Conservation (phyloP, 148 eudicot species). For the Persicaria tinctoria region DNA sequence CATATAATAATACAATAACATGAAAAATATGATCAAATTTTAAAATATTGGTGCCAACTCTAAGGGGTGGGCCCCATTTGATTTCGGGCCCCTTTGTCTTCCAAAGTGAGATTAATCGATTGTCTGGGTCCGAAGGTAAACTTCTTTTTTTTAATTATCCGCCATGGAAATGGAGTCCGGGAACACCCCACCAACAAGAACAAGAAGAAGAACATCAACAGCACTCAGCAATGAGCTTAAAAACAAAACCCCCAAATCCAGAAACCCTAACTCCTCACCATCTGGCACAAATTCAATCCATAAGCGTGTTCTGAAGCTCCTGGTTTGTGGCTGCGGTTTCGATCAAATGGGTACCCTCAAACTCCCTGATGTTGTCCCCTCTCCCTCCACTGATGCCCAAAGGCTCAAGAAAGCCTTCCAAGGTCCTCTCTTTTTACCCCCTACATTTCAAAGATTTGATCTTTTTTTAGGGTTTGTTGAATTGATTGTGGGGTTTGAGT, state of each 20-base stretch:
- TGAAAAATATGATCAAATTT: background rate
- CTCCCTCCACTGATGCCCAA: slow-evolving; percentile 49
- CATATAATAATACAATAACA: background rate
- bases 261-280: background rate
- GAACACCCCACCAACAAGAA: background rate
- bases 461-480: background rate
- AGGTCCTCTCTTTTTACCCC: slow-evolving; percentile 23
- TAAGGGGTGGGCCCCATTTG: background rate
- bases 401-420: slow-evolving; percentile 45
- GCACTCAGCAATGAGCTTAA: slow-evolving; percentile 2
- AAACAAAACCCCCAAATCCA: background rate
- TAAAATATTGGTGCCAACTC: background rate
- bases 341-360: slow-evolving; percentile 31
- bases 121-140: background rate
- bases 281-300: slow-evolving; percentile 3
- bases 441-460: background rate
- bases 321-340: slow-evolving; percentile 6
- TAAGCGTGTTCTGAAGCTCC: slow-evolving; percentile 1
- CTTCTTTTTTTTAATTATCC: background rate
- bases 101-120: background rate
- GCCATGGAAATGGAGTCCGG: background rate
- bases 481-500: slow-evolving; percentile 7
- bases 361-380: slow-evolving; percentile 50
- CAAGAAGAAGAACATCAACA: background rate
- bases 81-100: background rate